Conservation (phyloP, 345 rosid species). For the Erodium maritimum region DNA sequence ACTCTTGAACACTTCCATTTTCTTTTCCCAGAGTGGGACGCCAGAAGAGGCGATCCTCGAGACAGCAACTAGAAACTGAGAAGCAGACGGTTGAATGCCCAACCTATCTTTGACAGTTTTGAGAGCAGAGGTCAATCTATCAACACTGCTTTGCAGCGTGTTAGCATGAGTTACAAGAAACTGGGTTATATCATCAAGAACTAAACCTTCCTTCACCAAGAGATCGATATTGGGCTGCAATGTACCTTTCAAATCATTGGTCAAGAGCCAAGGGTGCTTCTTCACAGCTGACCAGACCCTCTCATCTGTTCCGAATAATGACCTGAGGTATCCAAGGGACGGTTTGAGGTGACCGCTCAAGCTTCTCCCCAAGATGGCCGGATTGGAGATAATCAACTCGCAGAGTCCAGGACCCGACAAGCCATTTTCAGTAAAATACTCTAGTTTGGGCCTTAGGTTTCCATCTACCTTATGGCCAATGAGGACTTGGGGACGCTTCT, state of each 20-base stretch:
- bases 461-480: not conserved
- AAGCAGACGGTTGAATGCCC: conserved; percentile 5
- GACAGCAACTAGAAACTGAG: conserved; percentile 6
- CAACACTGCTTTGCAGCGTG: not conserved
- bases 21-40: conserved; percentile 10
- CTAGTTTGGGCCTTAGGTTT: conserved; percentile 15
- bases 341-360: conserved; percentile 5
- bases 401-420: conserved; percentile 7
- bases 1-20: conserved; percentile 7
- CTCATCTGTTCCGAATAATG: conserved; percentile 5
- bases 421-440: conserved; percentile 4
- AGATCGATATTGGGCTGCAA: conserved; percentile 9
- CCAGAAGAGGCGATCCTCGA: conserved; percentile 2
- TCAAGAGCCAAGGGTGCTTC: conserved; percentile 5
- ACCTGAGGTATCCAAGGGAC: conserved; percentile 3
- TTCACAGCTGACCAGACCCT: conserved; percentile 3
- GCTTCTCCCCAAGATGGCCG: not conserved
- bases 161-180: conserved; percentile 7
- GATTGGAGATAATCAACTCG: conserved; percentile 5
- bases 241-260: not conserved
- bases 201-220: conserved; percentile 8
- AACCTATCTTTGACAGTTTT: not conserved
- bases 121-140: conserved; percentile 1
- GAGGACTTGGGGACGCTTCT: conserved; percentile 9
- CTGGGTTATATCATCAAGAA: not conserved